A percentile compares a stretch with the other conserved stretches of the same genome.
Conservation (phyloP, 306 rosid genomes). For the Acacia acuminata region DNA sequence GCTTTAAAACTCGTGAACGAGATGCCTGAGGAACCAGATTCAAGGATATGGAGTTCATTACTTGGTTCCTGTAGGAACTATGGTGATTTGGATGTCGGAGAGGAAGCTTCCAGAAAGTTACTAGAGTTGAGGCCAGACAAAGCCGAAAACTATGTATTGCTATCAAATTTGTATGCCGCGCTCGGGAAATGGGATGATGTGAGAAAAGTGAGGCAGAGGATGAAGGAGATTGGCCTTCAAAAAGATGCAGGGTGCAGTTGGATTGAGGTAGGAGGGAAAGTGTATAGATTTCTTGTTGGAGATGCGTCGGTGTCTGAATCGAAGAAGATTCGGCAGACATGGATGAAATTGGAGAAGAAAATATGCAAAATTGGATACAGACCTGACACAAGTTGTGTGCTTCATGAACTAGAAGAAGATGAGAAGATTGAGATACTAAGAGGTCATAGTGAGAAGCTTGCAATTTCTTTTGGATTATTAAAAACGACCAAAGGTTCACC, state of each 20-base stretch:
- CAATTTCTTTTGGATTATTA: slow-evolving; percentile 72
- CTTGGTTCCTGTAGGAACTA: slow-evolving; percentile 76
- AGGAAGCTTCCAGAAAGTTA: slow-evolving; percentile 51
- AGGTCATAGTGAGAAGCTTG: slow-evolving; percentile 86
- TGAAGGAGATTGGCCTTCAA: slow-evolving; percentile 67
- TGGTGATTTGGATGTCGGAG: slow-evolving; percentile 60
- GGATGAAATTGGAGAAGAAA: slow-evolving; percentile 66
- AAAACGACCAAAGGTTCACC: slow-evolving; percentile 59
- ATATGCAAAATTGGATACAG: slow-evolving; percentile 68
- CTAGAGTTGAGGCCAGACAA: slow-evolving; percentile 60
- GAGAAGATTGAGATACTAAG: slow-evolving; percentile 63
- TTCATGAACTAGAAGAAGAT: slow-evolving; percentile 72
- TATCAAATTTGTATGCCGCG: slow-evolving; percentile 74
- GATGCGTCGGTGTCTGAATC: slow-evolving; percentile 43
- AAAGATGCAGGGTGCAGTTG: slow-evolving; percentile 83
- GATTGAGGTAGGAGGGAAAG: slow-evolving; percentile 79
- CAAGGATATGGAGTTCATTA: slow-evolving; percentile 76
- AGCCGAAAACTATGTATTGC: slow-evolving; percentile 63
- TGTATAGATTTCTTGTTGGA: slow-evolving; percentile 67
- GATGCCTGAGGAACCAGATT: slow-evolving; percentile 76
- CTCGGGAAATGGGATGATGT: slow-evolving; percentile 12
- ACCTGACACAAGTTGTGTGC: slow-evolving; percentile 73
- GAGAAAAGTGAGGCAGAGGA: slow-evolving; percentile 31
- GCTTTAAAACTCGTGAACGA: slow-evolving; percentile 63
- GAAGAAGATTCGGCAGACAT: slow-evolving; percentile 50